Evolutionary conservation across 768 basidiomycete genomes (phyloP), one percentile per base, ranked within the genome.

Genomic region (Pleurotus citrinopileatus): DNA sequence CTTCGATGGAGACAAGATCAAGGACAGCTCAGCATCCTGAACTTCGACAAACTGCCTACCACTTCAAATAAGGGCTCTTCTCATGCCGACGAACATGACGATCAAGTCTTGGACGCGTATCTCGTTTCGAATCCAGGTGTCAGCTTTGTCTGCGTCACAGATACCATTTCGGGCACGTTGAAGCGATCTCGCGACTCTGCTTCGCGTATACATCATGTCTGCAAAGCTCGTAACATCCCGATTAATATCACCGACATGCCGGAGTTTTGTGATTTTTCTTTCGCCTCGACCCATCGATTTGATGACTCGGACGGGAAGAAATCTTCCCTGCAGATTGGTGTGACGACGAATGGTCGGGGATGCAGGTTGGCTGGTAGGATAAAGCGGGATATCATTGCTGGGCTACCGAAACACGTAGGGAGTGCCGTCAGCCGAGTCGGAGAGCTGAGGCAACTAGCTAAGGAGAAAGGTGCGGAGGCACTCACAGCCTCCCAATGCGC

Each of bases 311-410:
- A 65, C 1, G 76, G 76, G 3, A 65, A 65, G 29, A 70, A 75
- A 13, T 80, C 81, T 1, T 64, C 83, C 2, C 69, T 91, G 0
- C 89, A 90, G 63, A 70, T 99, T 19, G 91, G 87, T 0, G 80
- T 98, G 2, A 91, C 94, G 2, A 95, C 95, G 0, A 98, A 97
- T 60, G 93, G 93, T 0, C 82, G 88, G 57, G 96, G 94, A 1
- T 98, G 96, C 62, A 74, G 96, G 4, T 75, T 99, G 3, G 87
- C 87, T 0, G 80, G 84, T 1, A 78, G 96, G 9, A 71, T 99
- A 34, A 81, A 84, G 29, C 75, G 96, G 22, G 94, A 98, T 20
- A 86, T 98, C 47, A 83, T 96, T 2, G 73, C 87, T 0, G 75
- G 75, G 36, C 70, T 99, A 3, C 86, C 93, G 0, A 79, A 74